Percentiles rank a stretch among this genome's conserved stretches.
Evolutionary conservation across 176 grass and related monocot genomes (phyloP).

Genomic region (Triticum urartu): DNA sequence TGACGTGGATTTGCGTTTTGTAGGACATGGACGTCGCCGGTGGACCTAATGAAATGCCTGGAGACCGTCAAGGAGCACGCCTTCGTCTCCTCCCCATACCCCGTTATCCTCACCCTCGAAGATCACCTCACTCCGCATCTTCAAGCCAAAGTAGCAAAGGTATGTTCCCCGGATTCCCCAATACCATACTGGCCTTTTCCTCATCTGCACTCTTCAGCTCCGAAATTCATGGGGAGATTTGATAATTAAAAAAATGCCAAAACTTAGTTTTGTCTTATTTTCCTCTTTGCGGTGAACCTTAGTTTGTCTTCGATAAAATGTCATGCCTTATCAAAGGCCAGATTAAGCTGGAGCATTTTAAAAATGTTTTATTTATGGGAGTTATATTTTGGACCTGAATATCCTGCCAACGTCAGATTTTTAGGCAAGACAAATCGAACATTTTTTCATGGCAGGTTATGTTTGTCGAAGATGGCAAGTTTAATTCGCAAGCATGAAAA

Average conservation of each 20-base stretch:
- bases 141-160: conserved; percentile 71
- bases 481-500: too few species aligned
- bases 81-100: conserved; percentile 63
- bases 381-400: too few species aligned
- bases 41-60: conserved; percentile 67
- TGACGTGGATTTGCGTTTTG: conserved; percentile 11
- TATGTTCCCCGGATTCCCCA: not conserved
- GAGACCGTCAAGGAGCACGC: conserved; percentile 65
- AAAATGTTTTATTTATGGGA: not conserved
- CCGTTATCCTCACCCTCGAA: conserved; percentile 90
- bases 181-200: not conserved
- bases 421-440: too few species aligned
- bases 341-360: not conserved
- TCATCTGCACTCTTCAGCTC: not conserved
- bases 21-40: conserved; percentile 73
- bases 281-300: too few species aligned
- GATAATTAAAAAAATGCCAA: not conserved
- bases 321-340: not conserved
- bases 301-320: not conserved
- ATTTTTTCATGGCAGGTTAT: too few species aligned
- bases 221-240: not conserved
- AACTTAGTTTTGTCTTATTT: not conserved
- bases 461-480: too few species aligned
- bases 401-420: too few species aligned
- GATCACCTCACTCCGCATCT: conserved; percentile 72